Evolutionary conservation across 495 filamentous ascomycete genomes (phyloP).

Genomic region (Penicillium silybi): DNA sequence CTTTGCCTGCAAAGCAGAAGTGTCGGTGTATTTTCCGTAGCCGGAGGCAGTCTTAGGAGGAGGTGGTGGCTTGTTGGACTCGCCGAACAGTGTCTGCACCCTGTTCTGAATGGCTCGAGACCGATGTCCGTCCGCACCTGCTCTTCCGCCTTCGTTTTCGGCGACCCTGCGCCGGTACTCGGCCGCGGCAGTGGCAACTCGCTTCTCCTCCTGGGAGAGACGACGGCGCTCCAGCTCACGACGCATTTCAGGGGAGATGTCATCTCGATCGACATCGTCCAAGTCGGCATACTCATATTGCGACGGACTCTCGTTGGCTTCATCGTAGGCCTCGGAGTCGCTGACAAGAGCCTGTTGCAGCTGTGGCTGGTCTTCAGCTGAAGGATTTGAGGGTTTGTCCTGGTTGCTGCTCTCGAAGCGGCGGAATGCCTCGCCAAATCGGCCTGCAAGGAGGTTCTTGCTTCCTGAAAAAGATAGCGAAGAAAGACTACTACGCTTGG

Average conservation of each 20-base stretch:
- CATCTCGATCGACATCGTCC: slow-evolving; percentile 61
- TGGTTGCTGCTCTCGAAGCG: slow-evolving; percentile 71
- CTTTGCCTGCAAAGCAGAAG: slow-evolving; percentile 42
- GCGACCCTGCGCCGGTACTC: slow-evolving; percentile 81
- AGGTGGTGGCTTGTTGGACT: slow-evolving; percentile 58
- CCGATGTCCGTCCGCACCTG: slow-evolving; percentile 38
- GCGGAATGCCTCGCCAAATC: slow-evolving; percentile 94
- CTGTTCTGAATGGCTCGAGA: slow-evolving; percentile 85
- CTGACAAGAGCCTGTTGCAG: slow-evolving; percentile 51
- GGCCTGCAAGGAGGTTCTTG: slow-evolving; percentile 82
- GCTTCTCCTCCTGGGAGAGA: slow-evolving; percentile 81
- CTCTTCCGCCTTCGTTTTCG: slow-evolving; percentile 52
- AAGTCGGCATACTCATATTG: slow-evolving; percentile 51
- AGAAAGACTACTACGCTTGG: slow-evolving; percentile 77
- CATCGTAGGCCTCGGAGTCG: slow-evolving; percentile 54
- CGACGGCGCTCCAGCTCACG: slow-evolving; percentile 83
- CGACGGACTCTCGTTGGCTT: slow-evolving; percentile 10
- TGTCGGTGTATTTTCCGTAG: slow-evolving; percentile 79
- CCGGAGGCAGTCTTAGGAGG: slow-evolving; percentile 75
- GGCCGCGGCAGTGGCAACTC: slow-evolving; percentile 88
- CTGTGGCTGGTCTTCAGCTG: slow-evolving; percentile 33
- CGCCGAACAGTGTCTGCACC: slow-evolving; percentile 80
- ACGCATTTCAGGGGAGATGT: slow-evolving; percentile 82
- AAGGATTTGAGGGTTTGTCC: slow-evolving; percentile 53
- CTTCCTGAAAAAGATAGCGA: slow-evolving; percentile 70